Evolutionary conservation across 441 rosid genomes (phyloP).

Genomic region (Eruca vesicaria): DNA sequence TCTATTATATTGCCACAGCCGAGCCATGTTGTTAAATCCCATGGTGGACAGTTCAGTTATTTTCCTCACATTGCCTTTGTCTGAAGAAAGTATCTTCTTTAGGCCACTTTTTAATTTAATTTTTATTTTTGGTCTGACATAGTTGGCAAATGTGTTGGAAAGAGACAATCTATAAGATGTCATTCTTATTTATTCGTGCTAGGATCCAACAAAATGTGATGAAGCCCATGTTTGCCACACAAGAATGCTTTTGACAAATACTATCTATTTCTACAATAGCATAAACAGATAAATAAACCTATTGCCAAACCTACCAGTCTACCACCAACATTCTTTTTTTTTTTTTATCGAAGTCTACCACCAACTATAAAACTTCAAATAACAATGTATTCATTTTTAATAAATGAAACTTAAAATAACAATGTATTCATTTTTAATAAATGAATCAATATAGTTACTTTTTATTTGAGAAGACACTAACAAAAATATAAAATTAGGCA

Average conservation of each 20-base stretch:
- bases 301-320: conserved; percentile 16
- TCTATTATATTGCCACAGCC: conserved; percentile 22
- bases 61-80: conserved; percentile 51
- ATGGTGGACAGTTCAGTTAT: conserved; percentile 33
- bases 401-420: not conserved
- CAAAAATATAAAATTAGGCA: conserved; percentile 34
- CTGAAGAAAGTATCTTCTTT: conserved; percentile 50
- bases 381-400: not conserved
- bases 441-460: conserved; percentile 7
- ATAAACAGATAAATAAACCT: not conserved
- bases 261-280: conserved; percentile 5
- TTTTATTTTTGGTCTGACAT: conserved; percentile 26
- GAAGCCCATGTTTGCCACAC: conserved; percentile 31
- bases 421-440: not conserved
- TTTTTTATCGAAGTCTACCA: too few relatives aligned
- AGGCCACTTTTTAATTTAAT: conserved; percentile 18
- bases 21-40: conserved; percentile 26
- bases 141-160: conserved; percentile 41
- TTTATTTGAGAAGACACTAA: conserved; percentile 27
- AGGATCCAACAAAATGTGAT: conserved; percentile 14
- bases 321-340: too few relatives aligned
- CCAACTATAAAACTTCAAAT: not conserved
- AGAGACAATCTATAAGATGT: conserved; percentile 34
- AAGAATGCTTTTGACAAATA: conserved; percentile 27
- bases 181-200: not conserved